Evolutionary conservation across 495 filamentous ascomycete species (phyloP).

Genomic region (Symbiotaphrina buchneri): DNA sequence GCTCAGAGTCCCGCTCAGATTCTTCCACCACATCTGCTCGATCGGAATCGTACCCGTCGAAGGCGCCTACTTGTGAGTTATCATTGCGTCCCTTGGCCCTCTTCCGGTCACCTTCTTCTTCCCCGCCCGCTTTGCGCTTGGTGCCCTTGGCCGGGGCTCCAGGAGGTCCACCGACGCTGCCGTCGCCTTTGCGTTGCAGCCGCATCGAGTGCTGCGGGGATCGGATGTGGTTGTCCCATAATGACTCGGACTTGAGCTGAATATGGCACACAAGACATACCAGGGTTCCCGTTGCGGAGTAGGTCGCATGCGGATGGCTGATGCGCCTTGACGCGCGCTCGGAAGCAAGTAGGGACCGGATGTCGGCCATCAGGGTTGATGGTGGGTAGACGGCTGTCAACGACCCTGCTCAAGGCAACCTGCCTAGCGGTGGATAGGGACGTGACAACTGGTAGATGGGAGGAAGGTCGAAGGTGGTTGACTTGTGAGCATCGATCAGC

Average conservation of each 20-base stretch:
- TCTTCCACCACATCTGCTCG: no score
- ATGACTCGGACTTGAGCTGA: slow-evolving; percentile 31
- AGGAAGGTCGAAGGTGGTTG: no score
- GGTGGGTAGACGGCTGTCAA: no score
- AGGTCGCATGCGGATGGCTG: slow-evolving; percentile 37
- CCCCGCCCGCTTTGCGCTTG: slow-evolving; percentile 32
- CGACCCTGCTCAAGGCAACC: no score
- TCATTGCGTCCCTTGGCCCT: slow-evolving; percentile 14
- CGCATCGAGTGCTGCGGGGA: slow-evolving; percentile 19
- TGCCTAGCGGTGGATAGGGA: no score
- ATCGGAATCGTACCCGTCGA: no score
- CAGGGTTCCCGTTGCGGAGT: slow-evolving; percentile 34
- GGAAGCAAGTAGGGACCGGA: slow-evolving; percentile 58
- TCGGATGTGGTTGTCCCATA: slow-evolving; percentile 34
- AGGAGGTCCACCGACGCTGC: slow-evolving; percentile 5
- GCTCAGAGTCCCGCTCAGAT: no score
- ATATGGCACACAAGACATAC: slow-evolving; percentile 34
- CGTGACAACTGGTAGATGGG: no score
- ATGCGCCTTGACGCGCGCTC: slow-evolving; percentile 60
- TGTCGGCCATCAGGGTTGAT: slow-evolving; percentile 44
- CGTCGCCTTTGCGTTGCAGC: slow-evolving; percentile 5
- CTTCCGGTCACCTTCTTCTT: slow-evolving; percentile 22
- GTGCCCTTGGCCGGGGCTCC: slow-evolving; percentile 19
- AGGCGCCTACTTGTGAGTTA: no score
- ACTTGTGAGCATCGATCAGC: no score